Evolutionary conservation across 129 eudicot genomes (phyloP).

Genomic region (Chrysanthemum seticuspe): DNA sequence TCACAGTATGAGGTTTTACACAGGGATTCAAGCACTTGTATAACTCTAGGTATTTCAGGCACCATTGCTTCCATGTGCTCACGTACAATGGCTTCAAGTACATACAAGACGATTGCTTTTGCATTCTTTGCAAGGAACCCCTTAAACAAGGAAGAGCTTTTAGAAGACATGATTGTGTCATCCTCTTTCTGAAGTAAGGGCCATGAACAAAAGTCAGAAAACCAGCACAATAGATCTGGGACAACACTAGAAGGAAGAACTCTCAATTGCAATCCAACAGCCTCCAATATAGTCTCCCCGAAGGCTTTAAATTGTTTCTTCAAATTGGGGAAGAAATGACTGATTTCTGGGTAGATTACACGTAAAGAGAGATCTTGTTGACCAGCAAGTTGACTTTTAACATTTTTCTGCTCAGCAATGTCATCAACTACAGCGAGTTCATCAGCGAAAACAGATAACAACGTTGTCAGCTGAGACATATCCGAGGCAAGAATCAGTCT

Average conservation of each 20-base stretch:
- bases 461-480: constrained; percentile 56
- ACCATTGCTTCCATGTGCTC: constrained; percentile 96
- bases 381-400: not conserved
- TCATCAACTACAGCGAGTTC: constrained; percentile 67
- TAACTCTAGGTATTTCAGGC: constrained; percentile 84
- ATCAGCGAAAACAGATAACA: constrained; percentile 73
- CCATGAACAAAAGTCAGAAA: constrained; percentile 78
- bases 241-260: constrained; percentile 67
- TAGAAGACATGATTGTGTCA: constrained; percentile 20
- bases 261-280: constrained; percentile 84
- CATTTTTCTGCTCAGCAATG: constrained; percentile 39
- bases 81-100: constrained; percentile 78
- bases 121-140: constrained; percentile 82
- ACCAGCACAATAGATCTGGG: constrained; percentile 91
- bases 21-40: constrained; percentile 67
- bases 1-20: constrained; percentile 73
- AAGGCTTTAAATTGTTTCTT: constrained; percentile 64
- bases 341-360: constrained; percentile 67
- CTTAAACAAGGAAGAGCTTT: constrained; percentile 38
- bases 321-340: constrained; percentile 66
- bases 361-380: constrained; percentile 39
- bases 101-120: constrained; percentile 67
- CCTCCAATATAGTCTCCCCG: constrained; percentile 79
- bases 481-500: constrained; percentile 73
- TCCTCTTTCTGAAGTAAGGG: constrained; percentile 57